Evolutionary conservation across 2,329 filamentous ascomycete genomes (phyloP), one percentile per base, ranked within the genome.

Genomic region (Teratosphaeria epicoccoides): DNA sequence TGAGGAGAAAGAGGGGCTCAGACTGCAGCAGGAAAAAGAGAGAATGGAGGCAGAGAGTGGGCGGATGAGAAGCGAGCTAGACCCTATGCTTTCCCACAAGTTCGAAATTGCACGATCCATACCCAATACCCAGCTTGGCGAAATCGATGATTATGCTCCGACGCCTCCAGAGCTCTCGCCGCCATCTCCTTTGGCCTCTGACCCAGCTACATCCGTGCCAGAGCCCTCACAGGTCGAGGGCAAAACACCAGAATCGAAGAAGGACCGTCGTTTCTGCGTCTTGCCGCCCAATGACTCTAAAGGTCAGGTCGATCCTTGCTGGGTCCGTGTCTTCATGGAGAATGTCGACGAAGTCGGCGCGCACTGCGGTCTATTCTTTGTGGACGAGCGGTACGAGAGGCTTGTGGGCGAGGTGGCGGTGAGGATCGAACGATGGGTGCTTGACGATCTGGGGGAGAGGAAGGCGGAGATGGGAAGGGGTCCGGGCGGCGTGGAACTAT

Each of bases 311-410:
- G 88, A 95, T 65, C 71, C 78, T 4, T 80, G 83, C 14, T 95
- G 90, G 89, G 73, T 89, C 1, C 76, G 83, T 44, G 79, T 95
- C 2, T 83, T 82, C 61, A 93, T 96, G 86, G 78, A 84, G 52
- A 83, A 82, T 49, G 82, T 93, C 55, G 89, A 95, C 63, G 87
- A 95, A 68, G 85, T 95, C 1, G 83, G 81, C 6, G 90, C 89
- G 9, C 89, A 95, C 66, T 91, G 87, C 55, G 84, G 85, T 0
- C 71, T 95, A 49, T 95, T 95, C 70, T 80, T 87, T 11, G 70
- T 81, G 0, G 83, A 84, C 6, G 76, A 82, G 54, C 54, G 65
- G 52, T 70, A 70, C 51, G 65, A 68, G 54, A 52, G 61, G 7
- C 50, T 70, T 46, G 66, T 70, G 7, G 66, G 65, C 7, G 66